These are phyloP conservation scores for Erythrobasidium hasegawianum DNA, from an alignment of 1,284 basidiomycete genomes.

Conservation along the genomic window DNA sequence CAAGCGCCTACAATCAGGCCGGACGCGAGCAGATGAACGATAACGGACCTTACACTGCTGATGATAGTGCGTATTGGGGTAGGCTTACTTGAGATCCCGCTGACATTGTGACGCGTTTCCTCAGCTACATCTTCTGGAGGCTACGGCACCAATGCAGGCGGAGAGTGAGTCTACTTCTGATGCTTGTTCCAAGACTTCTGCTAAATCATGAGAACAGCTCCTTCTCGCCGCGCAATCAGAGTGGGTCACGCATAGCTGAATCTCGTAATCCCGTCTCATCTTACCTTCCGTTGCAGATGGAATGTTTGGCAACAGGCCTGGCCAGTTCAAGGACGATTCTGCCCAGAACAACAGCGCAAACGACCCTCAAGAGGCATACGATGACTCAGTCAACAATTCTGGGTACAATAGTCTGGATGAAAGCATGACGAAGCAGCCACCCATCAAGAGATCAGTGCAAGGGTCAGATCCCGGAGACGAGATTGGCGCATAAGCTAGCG, in stretches of 20 bases:
- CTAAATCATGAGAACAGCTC: not conserved
- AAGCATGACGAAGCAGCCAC: not conserved
- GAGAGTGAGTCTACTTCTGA: not conserved
- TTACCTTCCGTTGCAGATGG: too few species aligned
- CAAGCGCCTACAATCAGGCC: constrained; percentile 19
- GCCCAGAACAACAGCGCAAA: not conserved
- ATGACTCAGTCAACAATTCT: not conserved
- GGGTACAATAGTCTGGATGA: not conserved
- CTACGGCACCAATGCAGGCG: constrained; percentile 21
- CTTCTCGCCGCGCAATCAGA: constrained; percentile 24
- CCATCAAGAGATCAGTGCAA: not conserved
- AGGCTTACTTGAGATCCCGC: not conserved
- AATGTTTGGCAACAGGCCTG: constrained; percentile 21
- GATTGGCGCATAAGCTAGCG: not conserved
- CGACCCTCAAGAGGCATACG: not conserved
- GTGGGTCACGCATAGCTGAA: too few species aligned
- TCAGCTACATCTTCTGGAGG: constrained; percentile 31
- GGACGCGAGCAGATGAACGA: constrained; percentile 8
- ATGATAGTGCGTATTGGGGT: constrained; percentile 7
- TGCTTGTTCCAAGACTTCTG: not conserved
- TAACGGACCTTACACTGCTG: constrained; percentile 10
- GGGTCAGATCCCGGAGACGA: not conserved
- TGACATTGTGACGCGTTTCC: not conserved
- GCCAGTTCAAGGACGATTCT: constrained; percentile 21
- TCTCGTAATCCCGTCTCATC: too few species aligned